Evolutionary conservation across 2,329 filamentous ascomycete genomes (phyloP).

Genomic region (Aspergillus tamarii): DNA sequence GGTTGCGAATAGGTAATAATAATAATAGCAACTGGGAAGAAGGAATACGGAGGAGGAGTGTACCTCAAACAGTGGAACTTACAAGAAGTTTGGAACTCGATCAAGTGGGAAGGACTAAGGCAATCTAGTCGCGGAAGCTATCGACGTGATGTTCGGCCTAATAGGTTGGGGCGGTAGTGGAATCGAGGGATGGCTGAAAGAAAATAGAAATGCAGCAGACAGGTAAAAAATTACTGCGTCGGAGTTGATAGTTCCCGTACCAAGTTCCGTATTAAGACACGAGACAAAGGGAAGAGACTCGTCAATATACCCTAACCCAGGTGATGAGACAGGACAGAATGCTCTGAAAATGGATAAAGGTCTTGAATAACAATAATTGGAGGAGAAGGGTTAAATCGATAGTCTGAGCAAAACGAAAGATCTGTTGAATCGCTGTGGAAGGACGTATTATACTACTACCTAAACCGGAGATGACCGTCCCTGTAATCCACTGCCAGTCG

Average conservation of each 20-base stretch:
- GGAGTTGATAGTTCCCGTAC: slow-evolving; percentile 5
- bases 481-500: neutral
- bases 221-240: neutral
- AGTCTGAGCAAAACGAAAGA: neutral
- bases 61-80: slow-evolving; percentile 7
- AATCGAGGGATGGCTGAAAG: slow-evolving; percentile 3
- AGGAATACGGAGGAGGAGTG: slow-evolving; percentile 3
- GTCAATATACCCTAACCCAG: neutral
- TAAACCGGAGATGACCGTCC: neutral
- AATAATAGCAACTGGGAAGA: slow-evolving; percentile 2
- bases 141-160: slow-evolving; percentile 11
- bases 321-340: neutral
- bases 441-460: slow-evolving; percentile 3
- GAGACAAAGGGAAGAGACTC: slow-evolving; percentile 1
- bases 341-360: neutral
- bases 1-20: slow-evolving; percentile 5
- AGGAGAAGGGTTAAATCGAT: neutral
- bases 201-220: neutral
- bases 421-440: neutral
- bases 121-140: slow-evolving; percentile 22
- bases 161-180: slow-evolving; percentile 11
- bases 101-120: slow-evolving; percentile 13
- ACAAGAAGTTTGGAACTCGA: slow-evolving; percentile 10
- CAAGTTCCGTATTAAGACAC: neutral
- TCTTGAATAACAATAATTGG: neutral